Base-by-base conservation (phyloP, 371 early-diverging fungal genomes). In the Coemansia sp. region DNA sequence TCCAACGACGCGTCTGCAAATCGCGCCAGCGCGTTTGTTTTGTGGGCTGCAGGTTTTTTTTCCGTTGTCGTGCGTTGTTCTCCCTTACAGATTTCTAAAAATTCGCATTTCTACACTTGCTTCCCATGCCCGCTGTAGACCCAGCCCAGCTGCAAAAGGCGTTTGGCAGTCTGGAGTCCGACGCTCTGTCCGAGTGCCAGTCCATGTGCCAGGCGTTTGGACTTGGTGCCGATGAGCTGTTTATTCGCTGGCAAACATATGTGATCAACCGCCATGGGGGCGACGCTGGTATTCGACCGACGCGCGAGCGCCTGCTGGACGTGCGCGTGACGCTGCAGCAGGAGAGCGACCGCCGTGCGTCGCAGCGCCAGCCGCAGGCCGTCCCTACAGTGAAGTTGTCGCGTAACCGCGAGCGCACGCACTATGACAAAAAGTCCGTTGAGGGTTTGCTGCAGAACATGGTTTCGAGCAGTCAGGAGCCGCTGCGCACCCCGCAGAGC, bases 341-440 rank as follows among this genome's bases (percentile, higher is more conserved):
- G 42, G 76, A 76, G 50, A 53, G 58, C 38, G 74, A 64, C 45
- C 62, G 72, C 16, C 62, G 55, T 26, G 43, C 58, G 45, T 53
- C 49, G 35, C 74, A 69, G 70, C 75, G 70, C 11, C 62, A 43
- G 48, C 26, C 38, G 9, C 56, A 57, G 8, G 16, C 65, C 32
- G 48, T 69, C 43, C 62, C 60, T 7, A 43, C 42, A 10, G 31
- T 41, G 10, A 74, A 74, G 66, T 60, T 74, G 5, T 32, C 70
- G 53, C 50, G 75, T 5, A 70, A 70, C 59, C 62, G 49, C 35
- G 70, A 74, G 35, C 70, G 75, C 34, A 40, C 57, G 2, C 70
- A 69, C 38, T 74, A 74, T 58, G 75, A 74, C 63, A 74, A 70
- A 35, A 65, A 50, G 32, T 65, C 75, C 13, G 75, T 74, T 0